A percentile compares a stretch with the other conserved stretches of the same genome.
These are phyloP conservation scores for Hammondia hammondi DNA, from an alignment of 169 alveolate species.

Conservation along the genomic window DNA sequence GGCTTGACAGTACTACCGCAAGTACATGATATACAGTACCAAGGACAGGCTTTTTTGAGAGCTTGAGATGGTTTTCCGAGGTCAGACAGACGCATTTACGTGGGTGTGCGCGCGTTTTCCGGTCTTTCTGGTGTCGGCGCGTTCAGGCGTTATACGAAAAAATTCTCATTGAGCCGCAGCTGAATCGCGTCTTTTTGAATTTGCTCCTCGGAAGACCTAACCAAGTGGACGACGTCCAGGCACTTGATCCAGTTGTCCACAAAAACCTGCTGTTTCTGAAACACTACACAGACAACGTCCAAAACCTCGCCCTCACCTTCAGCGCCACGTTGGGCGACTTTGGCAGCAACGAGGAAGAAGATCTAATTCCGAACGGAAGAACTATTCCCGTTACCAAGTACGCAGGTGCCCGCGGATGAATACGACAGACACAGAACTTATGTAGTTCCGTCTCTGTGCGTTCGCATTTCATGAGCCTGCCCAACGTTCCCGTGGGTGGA, in stretches of 20 bases:
- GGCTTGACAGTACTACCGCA: too few species aligned
- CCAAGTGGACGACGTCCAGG: conserved; percentile 85
- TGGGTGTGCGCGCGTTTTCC: neutral
- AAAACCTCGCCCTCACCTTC: conserved; percentile 79
- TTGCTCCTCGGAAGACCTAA: conserved; percentile 85
- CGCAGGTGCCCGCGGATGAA: neutral
- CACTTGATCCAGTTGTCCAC: conserved; percentile 78
- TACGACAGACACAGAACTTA: too few species aligned
- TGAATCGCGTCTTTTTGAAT: conserved; percentile 88
- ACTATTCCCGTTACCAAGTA: conserved; percentile 80
- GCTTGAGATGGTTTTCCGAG: neutral
- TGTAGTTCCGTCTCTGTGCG: too few species aligned
- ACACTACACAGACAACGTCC: conserved; percentile 72
- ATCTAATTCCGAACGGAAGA: conserved; percentile 81
- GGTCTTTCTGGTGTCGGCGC: neutral
- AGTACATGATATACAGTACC: too few species aligned
- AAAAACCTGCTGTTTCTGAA: conserved; percentile 45
- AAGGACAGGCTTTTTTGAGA: neutral
- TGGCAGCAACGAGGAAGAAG: conserved; percentile 68
- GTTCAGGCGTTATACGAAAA: conserved; percentile 91
- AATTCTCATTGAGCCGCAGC: conserved; percentile 90
- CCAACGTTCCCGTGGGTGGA: too few species aligned
- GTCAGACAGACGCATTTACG: neutral
- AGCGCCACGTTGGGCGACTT: conserved; percentile 51
- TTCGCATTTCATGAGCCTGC: too few species aligned